phyloP scores from a whole-genome alignment of 331 rosid species.

The Rosa hybrid region DNA sequence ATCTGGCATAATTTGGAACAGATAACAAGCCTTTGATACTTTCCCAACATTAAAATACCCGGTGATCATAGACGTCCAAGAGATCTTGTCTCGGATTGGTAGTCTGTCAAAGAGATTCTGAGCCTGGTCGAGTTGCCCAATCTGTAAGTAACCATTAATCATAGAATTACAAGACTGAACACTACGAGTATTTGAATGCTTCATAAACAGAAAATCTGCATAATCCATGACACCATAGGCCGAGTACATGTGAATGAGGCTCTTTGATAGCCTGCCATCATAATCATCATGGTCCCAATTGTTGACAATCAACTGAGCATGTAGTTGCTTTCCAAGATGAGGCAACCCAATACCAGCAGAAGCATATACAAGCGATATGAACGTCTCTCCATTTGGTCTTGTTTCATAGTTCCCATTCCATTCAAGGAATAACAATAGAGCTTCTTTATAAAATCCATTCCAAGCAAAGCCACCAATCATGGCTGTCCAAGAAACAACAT shows the following conservation, averaged over 20 bases:
- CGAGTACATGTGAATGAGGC: constrained; percentile 71
- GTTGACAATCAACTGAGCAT: constrained; percentile 50
- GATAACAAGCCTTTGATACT: constrained; percentile 47
- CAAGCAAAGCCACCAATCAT: constrained; percentile 57
- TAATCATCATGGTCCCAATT: constrained; percentile 45
- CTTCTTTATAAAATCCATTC: constrained; percentile 59
- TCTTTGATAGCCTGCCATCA: constrained; percentile 55
- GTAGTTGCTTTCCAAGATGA: constrained; percentile 61
- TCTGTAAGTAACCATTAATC: constrained; percentile 58
- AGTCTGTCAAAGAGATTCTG: constrained; percentile 45
- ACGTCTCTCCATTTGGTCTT: constrained; percentile 61
- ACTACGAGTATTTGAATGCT: constrained; percentile 23
- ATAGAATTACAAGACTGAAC: constrained; percentile 51
- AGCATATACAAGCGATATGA: constrained; percentile 69
- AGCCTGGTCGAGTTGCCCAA: constrained; percentile 52
- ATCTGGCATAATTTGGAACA: constrained; percentile 57
- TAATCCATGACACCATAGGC: constrained; percentile 47
- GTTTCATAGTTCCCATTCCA: constrained; percentile 28
- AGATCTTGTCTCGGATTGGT: constrained; percentile 46
- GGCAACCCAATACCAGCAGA: constrained; percentile 53
- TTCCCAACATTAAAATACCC: constrained; percentile 57
- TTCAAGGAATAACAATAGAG: constrained; percentile 52
- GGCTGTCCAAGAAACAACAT: constrained; percentile 42
- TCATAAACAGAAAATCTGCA: constrained; percentile 39
- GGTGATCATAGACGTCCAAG: constrained; percentile 57